Percentiles rank a stretch among this genome's conserved stretches.
Evolutionary conservation across 352 stramenopile genomes (phyloP).

Genomic region (Aphanomyces euteiches): DNA sequence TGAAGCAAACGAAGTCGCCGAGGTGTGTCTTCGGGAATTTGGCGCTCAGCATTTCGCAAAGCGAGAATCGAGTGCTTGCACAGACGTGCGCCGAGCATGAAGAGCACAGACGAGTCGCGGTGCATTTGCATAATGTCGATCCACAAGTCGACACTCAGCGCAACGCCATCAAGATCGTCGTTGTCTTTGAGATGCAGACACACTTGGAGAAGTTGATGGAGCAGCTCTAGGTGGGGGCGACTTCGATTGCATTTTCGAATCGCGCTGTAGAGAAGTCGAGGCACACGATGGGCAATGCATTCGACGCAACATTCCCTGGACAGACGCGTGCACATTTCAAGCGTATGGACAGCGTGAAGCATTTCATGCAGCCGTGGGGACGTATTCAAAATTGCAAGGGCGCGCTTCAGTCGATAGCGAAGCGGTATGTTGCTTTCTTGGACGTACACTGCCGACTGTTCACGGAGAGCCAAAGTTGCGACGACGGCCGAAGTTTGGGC

Average conservation of each 20-base stretch:
- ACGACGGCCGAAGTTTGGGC: conserved; percentile 25
- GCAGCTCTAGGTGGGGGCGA: conserved; percentile 92
- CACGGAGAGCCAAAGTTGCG: conserved; percentile 14
- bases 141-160: conserved; percentile 75
- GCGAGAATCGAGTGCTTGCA: conserved; percentile 56
- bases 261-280: conserved; percentile 87
- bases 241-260: conserved; percentile 93
- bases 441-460: conserved; percentile 23
- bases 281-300: conserved; percentile 83
- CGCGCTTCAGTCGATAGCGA: conserved; percentile 25
- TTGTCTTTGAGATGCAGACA: conserved; percentile 51
- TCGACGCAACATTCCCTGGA: conserved; percentile 87
- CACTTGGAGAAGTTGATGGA: conserved; percentile 81
- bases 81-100: conserved; percentile 57
- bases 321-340: conserved; percentile 90
- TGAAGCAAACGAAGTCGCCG: conserved; percentile 19
- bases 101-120: conserved; percentile 83
- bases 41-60: neutral
- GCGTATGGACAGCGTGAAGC: conserved; percentile 86
- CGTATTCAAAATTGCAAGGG: conserved; percentile 22
- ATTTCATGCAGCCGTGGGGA: conserved; percentile 83
- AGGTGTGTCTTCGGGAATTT: neutral
- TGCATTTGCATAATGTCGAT: conserved; percentile 95
- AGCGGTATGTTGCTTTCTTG: conserved; percentile 26
- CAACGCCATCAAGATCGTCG: conserved; percentile 40